Evolutionary conservation across 441 rosid species (phyloP), one percentile per base, ranked within the genome.

Genomic region (Populus hybrid): DNA sequence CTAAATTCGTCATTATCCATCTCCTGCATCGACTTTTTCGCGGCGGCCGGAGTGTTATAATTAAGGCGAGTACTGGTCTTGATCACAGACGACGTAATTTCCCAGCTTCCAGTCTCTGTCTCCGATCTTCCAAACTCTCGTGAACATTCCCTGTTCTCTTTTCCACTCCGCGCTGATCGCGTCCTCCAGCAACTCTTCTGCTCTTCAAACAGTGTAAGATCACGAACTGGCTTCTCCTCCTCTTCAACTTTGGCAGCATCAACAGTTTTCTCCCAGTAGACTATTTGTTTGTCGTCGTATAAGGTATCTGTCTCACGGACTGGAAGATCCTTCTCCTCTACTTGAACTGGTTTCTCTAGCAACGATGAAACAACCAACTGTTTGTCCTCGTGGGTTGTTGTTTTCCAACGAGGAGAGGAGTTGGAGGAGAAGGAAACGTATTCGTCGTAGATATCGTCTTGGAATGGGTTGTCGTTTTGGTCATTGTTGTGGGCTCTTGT

Each of bases 1-100:
- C 80, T 89, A 75, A 89, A 85, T 71, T 92, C 91, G 59, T 90
- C 91, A 24, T 21, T 83, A 81, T 88, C 84, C 84, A 89, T 36
- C 6, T 85, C 86, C 67, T 84, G 87, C 64, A 90, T 84, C 16
- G 88, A 81, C 38, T 77, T 84, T 76, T 78, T 78, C 66, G 77
- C 69, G 34, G 61, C 61, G 69, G 69, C 57, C 79, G 2, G 35
- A 10, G 11, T 5, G 9, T 18, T 54, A 54, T 54, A 6, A 54
- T 54, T 54, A 54, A 18, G n/a, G 61, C 61, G 57, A 50, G n/a
- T 18, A 54, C 61, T 16, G n/a, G 21, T 54, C n/a, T 4, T 40
- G 69, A 72, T 61, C 66, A 72, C 75, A 71, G 21, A 16, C 8
- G 61, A 54, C 61, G 30, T 26, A 26, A 26, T 73, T 67, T 65